These are phyloP conservation scores for Pseudogymnoascus sp. DNA, from an alignment of 2,329 filamentous ascomycete species.

Conservation along the genomic window DNA sequence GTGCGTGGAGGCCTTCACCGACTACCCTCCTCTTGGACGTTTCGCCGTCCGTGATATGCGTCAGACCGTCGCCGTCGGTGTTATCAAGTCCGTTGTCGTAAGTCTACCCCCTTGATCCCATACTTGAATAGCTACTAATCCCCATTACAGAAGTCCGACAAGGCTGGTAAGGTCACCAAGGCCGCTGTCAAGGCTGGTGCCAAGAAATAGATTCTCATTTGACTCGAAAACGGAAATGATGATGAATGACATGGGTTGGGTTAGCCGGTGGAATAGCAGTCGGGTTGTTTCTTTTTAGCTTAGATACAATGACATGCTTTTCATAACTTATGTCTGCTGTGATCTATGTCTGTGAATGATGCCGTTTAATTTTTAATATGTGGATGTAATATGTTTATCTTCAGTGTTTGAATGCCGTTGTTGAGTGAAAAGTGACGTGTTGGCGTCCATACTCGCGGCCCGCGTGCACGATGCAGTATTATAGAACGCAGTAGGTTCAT, in stretches of 20 bases:
- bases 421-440: not conserved
- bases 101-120: not conserved
- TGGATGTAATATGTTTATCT: not conserved
- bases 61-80: slow-evolving; percentile 83
- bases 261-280: not conserved
- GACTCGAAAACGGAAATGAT: not conserved
- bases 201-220: slow-evolving; percentile 30
- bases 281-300: slow-evolving; percentile 9
- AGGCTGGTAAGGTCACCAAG: slow-evolving; percentile 34
- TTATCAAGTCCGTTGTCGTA: slow-evolving; percentile 69
- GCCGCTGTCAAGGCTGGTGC: slow-evolving; percentile 34
- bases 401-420: not conserved
- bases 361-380: not conserved
- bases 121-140: not conserved
- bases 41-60: slow-evolving; percentile 99
- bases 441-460: not conserved
- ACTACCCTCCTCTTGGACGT: slow-evolving; percentile 98
- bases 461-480: not conserved
- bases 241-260: not conserved
- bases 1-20: slow-evolving; percentile 99
- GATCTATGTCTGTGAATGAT: not conserved
- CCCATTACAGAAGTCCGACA: slow-evolving; percentile 19
- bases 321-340: not conserved
- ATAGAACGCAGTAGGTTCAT: not conserved
- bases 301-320: slow-evolving; percentile 8